Evolutionary conservation across 2,329 filamentous ascomycete species (phyloP).

Genomic region (Hymenotorrendiella dingleyae): DNA sequence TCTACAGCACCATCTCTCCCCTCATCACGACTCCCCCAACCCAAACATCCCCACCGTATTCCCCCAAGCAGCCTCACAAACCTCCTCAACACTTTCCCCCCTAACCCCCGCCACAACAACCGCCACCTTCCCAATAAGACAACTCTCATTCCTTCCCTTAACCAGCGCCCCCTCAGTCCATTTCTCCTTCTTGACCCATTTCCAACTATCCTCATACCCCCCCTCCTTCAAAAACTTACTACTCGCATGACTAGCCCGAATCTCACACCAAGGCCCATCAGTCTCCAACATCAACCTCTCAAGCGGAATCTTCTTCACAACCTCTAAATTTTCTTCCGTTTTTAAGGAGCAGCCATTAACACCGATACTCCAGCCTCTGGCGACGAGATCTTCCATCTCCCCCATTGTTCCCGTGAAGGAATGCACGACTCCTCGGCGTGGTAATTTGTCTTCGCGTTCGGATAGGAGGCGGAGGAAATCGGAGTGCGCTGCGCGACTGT

Average conservation of each 20-base stretch:
- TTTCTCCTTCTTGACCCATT: constrained; percentile 91
- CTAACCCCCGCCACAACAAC: constrained; percentile 84
- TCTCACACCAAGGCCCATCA: constrained; percentile 96
- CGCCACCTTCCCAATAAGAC: constrained; percentile 80
- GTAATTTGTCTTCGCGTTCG: constrained; percentile 57
- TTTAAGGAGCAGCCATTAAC: constrained; percentile 97
- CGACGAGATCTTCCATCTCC: constrained; percentile 77
- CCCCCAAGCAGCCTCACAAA: constrained; percentile 78
- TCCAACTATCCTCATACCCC: constrained; percentile 43
- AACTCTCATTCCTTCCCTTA: constrained; percentile 92
- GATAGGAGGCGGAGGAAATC: constrained; percentile 76
- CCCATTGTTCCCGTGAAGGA: constrained; percentile 85
- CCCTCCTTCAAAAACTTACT: constrained; percentile 23
- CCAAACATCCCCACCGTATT: constrained; percentile 80
- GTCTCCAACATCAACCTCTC: constrained; percentile 89
- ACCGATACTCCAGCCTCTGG: constrained; percentile 81
- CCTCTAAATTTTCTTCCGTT: constrained; percentile 81
- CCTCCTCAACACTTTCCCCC: constrained; percentile 69
- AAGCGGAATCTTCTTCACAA: constrained; percentile 73
- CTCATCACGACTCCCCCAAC: constrained; percentile 54
- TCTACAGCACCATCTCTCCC: too few relatives aligned
- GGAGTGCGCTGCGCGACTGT: constrained; percentile 78
- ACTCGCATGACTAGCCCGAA: constrained; percentile 81
- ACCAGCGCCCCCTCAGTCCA: constrained; percentile 85
- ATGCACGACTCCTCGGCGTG: constrained; percentile 79